A percentile compares a stretch with the other conserved stretches of the same genome.
phyloP scores from a whole-genome alignment of 345 rosid species.

The Sisymbrium altissimum region DNA sequence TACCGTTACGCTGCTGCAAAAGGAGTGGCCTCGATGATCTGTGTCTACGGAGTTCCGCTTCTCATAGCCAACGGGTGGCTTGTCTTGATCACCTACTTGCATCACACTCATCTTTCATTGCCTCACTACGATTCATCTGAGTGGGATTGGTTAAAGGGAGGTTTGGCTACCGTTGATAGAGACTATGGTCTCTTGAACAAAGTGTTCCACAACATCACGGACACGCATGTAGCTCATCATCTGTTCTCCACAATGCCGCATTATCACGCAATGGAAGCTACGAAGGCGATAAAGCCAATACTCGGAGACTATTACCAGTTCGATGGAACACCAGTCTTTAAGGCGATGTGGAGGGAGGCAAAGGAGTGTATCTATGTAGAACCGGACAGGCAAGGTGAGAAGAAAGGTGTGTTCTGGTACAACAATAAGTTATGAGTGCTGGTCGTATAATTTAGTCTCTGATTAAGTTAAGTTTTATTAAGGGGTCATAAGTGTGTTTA shows the following conservation, averaged over 20 bases:
- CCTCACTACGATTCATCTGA: conserved; percentile 79
- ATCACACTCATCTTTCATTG: conserved; percentile 80
- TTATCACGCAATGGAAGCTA: conserved; percentile 88
- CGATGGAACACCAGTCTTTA: conserved; percentile 62
- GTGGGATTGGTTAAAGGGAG: conserved; percentile 96
- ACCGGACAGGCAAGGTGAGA: conserved; percentile 54
- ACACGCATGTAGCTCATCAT: conserved; percentile 89
- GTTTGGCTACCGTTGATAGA: conserved; percentile 75
- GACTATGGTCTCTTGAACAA: conserved; percentile 82
- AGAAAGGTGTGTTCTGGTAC: conserved; percentile 84
- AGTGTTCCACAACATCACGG: conserved; percentile 88
- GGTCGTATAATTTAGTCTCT: too few species aligned
- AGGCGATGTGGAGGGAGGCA: conserved; percentile 87
- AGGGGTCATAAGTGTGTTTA: too few species aligned
- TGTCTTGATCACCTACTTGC: conserved; percentile 72
- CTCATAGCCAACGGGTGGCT: conserved; percentile 64
- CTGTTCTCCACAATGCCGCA: conserved; percentile 88
- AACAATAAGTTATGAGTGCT: conserved; percentile 46
- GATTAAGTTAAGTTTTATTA: too few species aligned
- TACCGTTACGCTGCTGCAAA: conserved; percentile 47
- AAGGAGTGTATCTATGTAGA: conserved; percentile 85
- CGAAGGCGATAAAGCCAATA: conserved; percentile 77
- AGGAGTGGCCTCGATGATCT: conserved; percentile 62
- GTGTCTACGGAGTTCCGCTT: conserved; percentile 67
- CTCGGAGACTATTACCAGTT: conserved; percentile 76